Evolutionary conservation across 805 yeast genomes (phyloP).

Genomic region (Starmerella bombicola): DNA sequence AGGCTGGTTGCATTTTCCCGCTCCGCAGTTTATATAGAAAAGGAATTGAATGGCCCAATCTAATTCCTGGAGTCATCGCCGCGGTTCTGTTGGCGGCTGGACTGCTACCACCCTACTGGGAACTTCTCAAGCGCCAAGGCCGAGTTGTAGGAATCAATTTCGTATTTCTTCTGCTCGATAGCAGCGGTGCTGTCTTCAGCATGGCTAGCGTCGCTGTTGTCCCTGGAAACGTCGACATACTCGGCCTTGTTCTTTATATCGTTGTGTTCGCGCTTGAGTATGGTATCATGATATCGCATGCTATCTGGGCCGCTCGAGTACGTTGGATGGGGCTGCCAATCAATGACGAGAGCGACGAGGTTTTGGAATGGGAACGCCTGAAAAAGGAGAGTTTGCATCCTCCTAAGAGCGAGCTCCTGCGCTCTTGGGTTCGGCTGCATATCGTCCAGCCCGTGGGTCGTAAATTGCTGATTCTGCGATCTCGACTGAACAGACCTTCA

Average conservation of each 20-base stretch:
- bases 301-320: constrained; percentile 46
- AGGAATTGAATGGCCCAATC: constrained; percentile 58
- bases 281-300: constrained; percentile 63
- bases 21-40: constrained; percentile 42
- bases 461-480: neutral
- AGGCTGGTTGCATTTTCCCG: constrained; percentile 61
- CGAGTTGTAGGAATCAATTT: constrained; percentile 84
- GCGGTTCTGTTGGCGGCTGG: constrained; percentile 65
- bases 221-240: constrained; percentile 50
- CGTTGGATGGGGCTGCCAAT: constrained; percentile 13
- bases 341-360: constrained; percentile 6
- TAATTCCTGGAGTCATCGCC: constrained; percentile 71
- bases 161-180: constrained; percentile 60
- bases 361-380: constrained; percentile 3
- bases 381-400: constrained; percentile 9
- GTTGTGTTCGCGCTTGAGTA: constrained; percentile 62
- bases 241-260: constrained; percentile 67
- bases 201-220: constrained; percentile 46
- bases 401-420: constrained; percentile 6
- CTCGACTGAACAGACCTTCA: too few relatives aligned
- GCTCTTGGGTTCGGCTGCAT: constrained; percentile 2
- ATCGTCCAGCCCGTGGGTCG: constrained; percentile 11
- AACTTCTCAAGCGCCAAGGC: constrained; percentile 66
- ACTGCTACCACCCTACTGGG: constrained; percentile 78
- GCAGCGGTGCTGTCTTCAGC: constrained; percentile 71